Base-by-base conservation (phyloP, 345 rosid genomes). In the Eucalyptus albens region DNA sequence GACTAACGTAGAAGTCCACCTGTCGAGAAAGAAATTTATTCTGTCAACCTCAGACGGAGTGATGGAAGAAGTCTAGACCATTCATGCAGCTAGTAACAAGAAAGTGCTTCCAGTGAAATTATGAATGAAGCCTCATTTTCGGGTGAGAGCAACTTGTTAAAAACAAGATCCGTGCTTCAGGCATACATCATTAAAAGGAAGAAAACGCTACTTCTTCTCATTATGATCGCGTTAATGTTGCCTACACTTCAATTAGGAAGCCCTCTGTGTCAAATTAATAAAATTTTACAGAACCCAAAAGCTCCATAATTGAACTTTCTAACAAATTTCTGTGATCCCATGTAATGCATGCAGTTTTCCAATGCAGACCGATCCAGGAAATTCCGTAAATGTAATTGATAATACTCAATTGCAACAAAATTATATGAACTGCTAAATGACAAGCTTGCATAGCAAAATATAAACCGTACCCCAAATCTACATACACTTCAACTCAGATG, bases 1-100 rank as follows among this genome's bases (percentile, higher is more conserved):
- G 90, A 95, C 93, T 77, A 95, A 90, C 33, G 96, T 92, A 90
- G 94, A 95, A 60, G 99, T 98, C 99, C 99, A 97, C 95, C 99
- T 98, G 96, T 88, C 50, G 89, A 90, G 86, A 86, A 90, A 86
- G 91, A 89, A 91, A 77, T 77, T 77, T 40, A 40, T 40, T 40
- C 15, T 77, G 85, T 77, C 47, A 77, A 77, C 27, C 85, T 47
- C 90, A 92, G 59, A 72, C 44, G 67, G 51, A 45, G n/a, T 55
- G 42, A 62, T 87, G 40, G 77, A 60, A 72, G 29, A 37, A 83
- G 2, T 51, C 47, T 40, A 77, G 47, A 77, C 15, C 83, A 21
- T 77, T 11, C 47, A 40, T 4, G 29, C 12, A 40, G 24, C 82
- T 33, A 33, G 44, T 72, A 72, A 33, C 44, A 17, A 19, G 24